Percentiles rank a stretch among this genome's conserved stretches.
Evolutionary conservation across 257 asterid species (phyloP).

Genomic region (Cruciata laevipes): DNA sequence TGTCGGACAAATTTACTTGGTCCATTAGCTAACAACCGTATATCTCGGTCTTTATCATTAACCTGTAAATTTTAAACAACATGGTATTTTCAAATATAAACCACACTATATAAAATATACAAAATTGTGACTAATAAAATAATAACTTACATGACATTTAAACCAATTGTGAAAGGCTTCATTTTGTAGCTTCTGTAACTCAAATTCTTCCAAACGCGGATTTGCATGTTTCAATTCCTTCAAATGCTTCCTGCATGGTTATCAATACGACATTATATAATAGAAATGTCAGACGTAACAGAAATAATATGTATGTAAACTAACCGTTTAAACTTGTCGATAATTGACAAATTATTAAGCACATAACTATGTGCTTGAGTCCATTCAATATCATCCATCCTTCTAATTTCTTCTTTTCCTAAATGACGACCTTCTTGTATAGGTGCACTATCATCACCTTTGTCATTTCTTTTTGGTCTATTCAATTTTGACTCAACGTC

Average conservation of each 20-base stretch:
- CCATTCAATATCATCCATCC: not conserved
- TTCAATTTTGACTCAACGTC: conserved; percentile 11
- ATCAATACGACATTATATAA: too few species aligned
- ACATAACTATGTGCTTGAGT: conserved; percentile 12
- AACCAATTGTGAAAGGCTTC: too few species aligned
- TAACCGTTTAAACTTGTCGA: not conserved
- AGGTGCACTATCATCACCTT: not conserved
- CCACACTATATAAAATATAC: too few species aligned
- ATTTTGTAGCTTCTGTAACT: too few species aligned
- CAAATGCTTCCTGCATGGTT: too few species aligned
- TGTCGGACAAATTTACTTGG: conserved; percentile 1
- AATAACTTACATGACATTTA: too few species aligned
- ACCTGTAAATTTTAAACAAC: not conserved
- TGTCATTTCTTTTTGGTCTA: not conserved
- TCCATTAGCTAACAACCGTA: not conserved
- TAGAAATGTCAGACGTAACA: too few species aligned
- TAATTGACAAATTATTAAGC: not conserved
- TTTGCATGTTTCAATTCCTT: too few species aligned
- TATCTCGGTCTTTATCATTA: not conserved
- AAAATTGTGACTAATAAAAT: too few species aligned
- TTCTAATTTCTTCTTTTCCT: not conserved
- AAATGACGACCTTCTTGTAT: not conserved
- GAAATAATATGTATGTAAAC: not conserved
- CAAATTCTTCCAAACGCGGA: too few species aligned
- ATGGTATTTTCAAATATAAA: not conserved